Percentiles rank a stretch among this genome's conserved stretches.
These are phyloP conservation scores for Ophiostoma ips DNA, from an alignment of 2,329 filamentous ascomycete genomes.

Conservation along the genomic window DNA sequence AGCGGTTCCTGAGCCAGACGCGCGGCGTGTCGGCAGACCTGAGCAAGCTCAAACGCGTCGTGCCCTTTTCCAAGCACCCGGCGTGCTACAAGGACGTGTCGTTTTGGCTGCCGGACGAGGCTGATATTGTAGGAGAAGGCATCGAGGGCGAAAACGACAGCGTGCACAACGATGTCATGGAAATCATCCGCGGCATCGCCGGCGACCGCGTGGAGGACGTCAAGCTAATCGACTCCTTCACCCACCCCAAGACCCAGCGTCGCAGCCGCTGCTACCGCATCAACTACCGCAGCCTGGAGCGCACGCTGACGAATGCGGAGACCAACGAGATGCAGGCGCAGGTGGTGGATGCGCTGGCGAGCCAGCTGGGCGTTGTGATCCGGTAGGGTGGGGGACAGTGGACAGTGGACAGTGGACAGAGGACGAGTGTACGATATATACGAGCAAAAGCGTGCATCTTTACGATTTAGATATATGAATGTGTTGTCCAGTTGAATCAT, in stretches of 20 bases:
- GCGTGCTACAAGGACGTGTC: conserved; percentile 83
- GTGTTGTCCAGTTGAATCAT: too few relatives aligned
- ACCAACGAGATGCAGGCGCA: conserved; percentile 60
- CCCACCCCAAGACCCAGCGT: conserved; percentile 69
- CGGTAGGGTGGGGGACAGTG: conserved; percentile 32
- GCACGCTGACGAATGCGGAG: conserved; percentile 75
- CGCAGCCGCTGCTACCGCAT: conserved; percentile 85
- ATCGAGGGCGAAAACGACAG: conserved; percentile 22
- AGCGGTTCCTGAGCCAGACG: conserved; percentile 81
- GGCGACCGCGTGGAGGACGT: conserved; percentile 80
- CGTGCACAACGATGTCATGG: conserved; percentile 53
- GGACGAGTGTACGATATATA: background rate
- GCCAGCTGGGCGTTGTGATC: conserved; percentile 65
- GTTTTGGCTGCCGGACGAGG: conserved; percentile 59
- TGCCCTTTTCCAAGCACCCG: conserved; percentile 83
- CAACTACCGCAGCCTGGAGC: conserved; percentile 84
- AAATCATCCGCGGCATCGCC: background rate
- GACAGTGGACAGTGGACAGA: background rate
- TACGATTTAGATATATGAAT: too few relatives aligned
- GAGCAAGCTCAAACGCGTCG: conserved; percentile 46
- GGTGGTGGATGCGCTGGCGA: conserved; percentile 51
- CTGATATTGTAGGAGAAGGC: conserved; percentile 14
- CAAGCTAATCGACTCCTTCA: conserved; percentile 69
- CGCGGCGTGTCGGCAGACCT: conserved; percentile 41
- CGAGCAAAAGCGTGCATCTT: background rate